Evolutionary conservation across 768 basidiomycete species (phyloP).

Genomic region (Russula sp.): DNA sequence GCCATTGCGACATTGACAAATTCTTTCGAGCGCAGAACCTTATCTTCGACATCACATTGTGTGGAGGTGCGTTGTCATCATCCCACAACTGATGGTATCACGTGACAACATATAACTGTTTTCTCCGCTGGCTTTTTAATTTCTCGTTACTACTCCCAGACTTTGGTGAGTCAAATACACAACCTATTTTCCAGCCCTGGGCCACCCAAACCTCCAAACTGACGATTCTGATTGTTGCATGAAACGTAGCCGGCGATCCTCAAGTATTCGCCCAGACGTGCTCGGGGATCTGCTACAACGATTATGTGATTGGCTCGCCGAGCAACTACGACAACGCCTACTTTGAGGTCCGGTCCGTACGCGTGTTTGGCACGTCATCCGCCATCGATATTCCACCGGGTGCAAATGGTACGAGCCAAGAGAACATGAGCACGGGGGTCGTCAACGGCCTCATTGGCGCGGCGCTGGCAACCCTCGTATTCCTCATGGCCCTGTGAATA

Average conservation of each 20-base stretch:
- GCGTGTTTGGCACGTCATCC: constrained; percentile 31
- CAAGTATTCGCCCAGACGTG: constrained; percentile 20
- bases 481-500: constrained; percentile 16
- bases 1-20: constrained; percentile 49
- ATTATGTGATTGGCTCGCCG: constrained; percentile 39
- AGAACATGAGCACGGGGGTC: neutral
- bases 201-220: neutral
- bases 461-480: neutral
- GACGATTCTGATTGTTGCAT: neutral
- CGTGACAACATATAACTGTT: neutral
- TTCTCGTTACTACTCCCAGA: neutral
- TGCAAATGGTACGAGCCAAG: neutral
- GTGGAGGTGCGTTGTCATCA: constrained; percentile 53
- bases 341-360: constrained; percentile 45
- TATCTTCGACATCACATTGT: constrained; percentile 72
- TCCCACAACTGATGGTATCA: neutral
- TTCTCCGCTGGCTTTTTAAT: no score
- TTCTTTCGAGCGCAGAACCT: constrained; percentile 64
- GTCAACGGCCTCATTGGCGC: neutral
- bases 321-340: constrained; percentile 39
- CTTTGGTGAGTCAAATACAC: constrained; percentile 11
- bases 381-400: neutral
- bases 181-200: neutral
- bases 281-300: constrained; percentile 31
- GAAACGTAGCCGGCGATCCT: constrained; percentile 17